These are phyloP conservation scores for Aspergillus spinulosporus DNA, from an alignment of 2,329 filamentous ascomycete genomes.

Conservation along the genomic window DNA sequence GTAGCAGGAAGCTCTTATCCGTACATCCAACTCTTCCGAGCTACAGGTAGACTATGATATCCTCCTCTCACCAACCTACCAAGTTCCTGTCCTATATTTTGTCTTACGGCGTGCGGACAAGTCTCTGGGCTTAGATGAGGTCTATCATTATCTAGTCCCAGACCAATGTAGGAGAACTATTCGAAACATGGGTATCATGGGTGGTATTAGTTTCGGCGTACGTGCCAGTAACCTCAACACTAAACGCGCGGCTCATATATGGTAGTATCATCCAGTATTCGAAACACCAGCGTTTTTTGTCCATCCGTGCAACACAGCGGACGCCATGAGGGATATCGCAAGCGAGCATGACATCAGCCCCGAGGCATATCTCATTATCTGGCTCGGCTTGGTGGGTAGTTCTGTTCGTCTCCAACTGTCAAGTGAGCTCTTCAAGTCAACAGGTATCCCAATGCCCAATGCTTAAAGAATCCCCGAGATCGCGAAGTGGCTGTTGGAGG, in stretches of 20 bases:
- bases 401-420: conserved; percentile 78
- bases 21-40: conserved; percentile 33
- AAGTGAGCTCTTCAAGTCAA: conserved; percentile 56
- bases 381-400: conserved; percentile 83
- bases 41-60: conserved; percentile 68
- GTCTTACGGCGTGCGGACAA: conserved; percentile 62
- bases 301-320: conserved; percentile 86
- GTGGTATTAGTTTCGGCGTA: conserved; percentile 75
- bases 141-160: conserved; percentile 71
- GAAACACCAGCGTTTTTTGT: conserved; percentile 82
- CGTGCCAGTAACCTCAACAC: conserved; percentile 44
- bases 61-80: conserved; percentile 72
- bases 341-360: conserved; percentile 40
- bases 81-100: conserved; percentile 75
- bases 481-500: too few species aligned
- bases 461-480: too few species aligned
- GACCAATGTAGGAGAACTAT: conserved; percentile 63
- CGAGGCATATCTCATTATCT: conserved; percentile 76
- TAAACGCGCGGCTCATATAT: conserved; percentile 38
- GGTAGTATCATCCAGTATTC: conserved; percentile 78
- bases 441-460: too few species aligned
- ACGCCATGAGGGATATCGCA: conserved; percentile 70
- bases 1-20: conserved; percentile 46
- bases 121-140: conserved; percentile 62
- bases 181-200: conserved; percentile 62